Evolutionary conservation across 2,329 filamentous ascomycete species (phyloP), one percentile per base, ranked within the genome.

Genomic region (Pseudogymnoascus sp.): DNA sequence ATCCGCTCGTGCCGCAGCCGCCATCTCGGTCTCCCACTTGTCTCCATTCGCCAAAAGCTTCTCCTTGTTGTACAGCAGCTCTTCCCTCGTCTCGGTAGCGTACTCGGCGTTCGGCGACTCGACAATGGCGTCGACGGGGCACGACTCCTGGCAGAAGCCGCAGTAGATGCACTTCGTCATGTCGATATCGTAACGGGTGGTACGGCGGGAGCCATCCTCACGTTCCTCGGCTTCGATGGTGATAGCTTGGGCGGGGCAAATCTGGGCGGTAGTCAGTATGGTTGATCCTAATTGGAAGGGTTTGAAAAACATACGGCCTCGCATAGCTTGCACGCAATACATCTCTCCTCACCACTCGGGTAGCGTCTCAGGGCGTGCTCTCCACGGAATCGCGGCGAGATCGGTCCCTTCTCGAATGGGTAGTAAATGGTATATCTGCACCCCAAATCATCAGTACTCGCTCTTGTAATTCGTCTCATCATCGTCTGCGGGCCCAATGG

Each of bases 81-180:
- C 93, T 77, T 99, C 93, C 73, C 93, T 86, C 65, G 85, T 88
- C 77, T 89, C 87, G 2, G 85, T 89, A 43, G 87, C 86, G 68
- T 89, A 90, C 75, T 89, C 87, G 58, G 86, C 86, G 69, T 90
- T 90, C 60, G 87, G 85, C 32, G 83, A 83, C 74, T 90, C 87
- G 62, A 90, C 87, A 75, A 90, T 99, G 63, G 94, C 94, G 77
- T 99, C 94, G 61, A 99, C 94, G 47, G 94, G 94, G 79, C 94
- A 99, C 67, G 90, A 96, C 81, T 99, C 94, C 80, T 97, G 93
- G 84, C 94, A 97, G 80, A 96, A 95, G 59, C 94, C 94, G 76
- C 94, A 97, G 85, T 97, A 99, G 77, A 99, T 99, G 80, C 94
- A 99, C 83, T 99, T 99, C 72, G 94, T 97, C 94, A 99, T 99